Percentiles rank a stretch among this genome's conserved stretches.
Evolutionary conservation across 2,329 filamentous ascomycete genomes (phyloP).

Genomic region (Phaeosphaeria sp.): DNA sequence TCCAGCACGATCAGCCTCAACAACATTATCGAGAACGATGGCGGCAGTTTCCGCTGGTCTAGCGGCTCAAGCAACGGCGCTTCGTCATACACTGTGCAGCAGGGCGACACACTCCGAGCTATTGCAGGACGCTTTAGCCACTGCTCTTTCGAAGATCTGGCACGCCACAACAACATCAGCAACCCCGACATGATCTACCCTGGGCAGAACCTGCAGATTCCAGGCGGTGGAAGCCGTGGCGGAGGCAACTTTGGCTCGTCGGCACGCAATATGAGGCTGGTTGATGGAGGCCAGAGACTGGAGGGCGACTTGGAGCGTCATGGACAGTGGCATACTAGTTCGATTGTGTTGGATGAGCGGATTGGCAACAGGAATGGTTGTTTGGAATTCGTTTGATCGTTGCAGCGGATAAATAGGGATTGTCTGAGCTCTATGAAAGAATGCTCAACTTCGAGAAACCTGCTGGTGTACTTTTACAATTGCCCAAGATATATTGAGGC

Average conservation of each 20-base stretch:
- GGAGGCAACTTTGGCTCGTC: conserved; percentile 29
- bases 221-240: conserved; percentile 26
- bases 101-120: conserved; percentile 35
- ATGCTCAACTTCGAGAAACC: no score
- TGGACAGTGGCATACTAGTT: conserved; percentile 27
- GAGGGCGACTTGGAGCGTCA: conserved; percentile 26
- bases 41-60: conserved; percentile 35
- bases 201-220: conserved; percentile 32
- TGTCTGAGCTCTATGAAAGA: no score
- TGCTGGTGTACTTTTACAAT: no score
- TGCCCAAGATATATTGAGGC: no score
- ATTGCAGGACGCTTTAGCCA: conserved; percentile 30
- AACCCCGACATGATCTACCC: conserved; percentile 39
- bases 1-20: conserved; percentile 31
- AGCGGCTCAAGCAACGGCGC: conserved; percentile 18
- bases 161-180: conserved; percentile 32
- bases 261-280: conserved; percentile 29
- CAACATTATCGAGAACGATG: conserved; percentile 29
- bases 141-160: conserved; percentile 34
- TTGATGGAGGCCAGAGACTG: conserved; percentile 28
- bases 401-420: neutral
- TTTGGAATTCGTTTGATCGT: conserved; percentile 23
- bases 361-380: conserved; percentile 32
- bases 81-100: conserved; percentile 31
- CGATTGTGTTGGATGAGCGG: conserved; percentile 32